These are phyloP conservation scores for Acanthamoeba rhysodes DNA, from an alignment of 208 protist species.

Conservation along the genomic window DNA sequence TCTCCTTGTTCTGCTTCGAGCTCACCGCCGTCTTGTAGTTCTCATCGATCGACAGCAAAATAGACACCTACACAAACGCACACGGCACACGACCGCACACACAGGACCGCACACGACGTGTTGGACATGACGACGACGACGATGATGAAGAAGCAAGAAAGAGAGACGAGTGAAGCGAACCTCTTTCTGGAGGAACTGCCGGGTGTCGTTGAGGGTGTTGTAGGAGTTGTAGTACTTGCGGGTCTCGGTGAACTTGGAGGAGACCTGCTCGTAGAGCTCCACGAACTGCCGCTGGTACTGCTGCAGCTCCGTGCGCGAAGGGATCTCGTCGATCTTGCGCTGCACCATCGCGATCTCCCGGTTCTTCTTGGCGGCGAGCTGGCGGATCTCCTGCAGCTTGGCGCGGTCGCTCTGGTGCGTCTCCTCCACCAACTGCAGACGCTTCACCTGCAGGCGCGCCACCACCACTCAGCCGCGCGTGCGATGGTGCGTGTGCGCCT, in stretches of 20 bases:
- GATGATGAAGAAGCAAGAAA: background rate
- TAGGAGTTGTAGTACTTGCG: constrained; percentile 90
- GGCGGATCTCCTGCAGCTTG: constrained; percentile 83
- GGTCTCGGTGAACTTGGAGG: constrained; percentile 91
- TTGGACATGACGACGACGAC: background rate
- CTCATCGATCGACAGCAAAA: constrained; percentile 85
- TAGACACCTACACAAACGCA: constrained; percentile 66
- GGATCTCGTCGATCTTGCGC: constrained; percentile 91
- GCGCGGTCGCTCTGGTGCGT: constrained; percentile 75
- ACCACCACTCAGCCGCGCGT: too few relatives aligned
- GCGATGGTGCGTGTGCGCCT: background rate
- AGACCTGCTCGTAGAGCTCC: constrained; percentile 91
- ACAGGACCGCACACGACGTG: too few relatives aligned
- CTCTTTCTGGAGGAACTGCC: constrained; percentile 88
- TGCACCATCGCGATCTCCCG: constrained; percentile 87
- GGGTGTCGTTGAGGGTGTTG: constrained; percentile 90
- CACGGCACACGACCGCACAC: too few relatives aligned
- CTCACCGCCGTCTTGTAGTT: constrained; percentile 81
- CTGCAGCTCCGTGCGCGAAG: constrained; percentile 90
- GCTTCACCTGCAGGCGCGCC: constrained; percentile 68
- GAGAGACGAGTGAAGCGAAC: background rate
- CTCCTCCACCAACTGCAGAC: constrained; percentile 76
- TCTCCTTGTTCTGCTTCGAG: constrained; percentile 77
- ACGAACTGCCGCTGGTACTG: constrained; percentile 93
- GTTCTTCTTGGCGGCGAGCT: constrained; percentile 88